phyloP scores from a whole-genome alignment of 2,329 filamentous ascomycete genomes.

The Epicoccum nigrum region DNA sequence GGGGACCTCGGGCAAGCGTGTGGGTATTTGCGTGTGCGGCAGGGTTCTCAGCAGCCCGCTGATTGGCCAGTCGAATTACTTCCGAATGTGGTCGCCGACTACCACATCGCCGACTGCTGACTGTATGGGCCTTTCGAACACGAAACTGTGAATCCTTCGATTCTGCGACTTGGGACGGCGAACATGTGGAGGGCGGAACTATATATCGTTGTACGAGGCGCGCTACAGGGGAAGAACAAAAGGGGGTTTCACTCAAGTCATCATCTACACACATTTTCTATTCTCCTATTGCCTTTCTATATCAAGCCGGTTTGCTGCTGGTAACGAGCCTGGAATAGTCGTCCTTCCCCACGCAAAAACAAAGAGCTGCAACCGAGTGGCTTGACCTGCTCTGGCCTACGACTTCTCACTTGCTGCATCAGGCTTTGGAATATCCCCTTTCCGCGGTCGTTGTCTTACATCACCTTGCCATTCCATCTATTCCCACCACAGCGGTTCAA shows the following conservation, averaged over 20 bases:
- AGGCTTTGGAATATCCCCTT: neutral
- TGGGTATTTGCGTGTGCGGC: slow-evolving; percentile 2
- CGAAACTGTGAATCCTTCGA: slow-evolving; percentile 16
- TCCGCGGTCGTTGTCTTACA: neutral
- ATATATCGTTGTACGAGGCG: slow-evolving; percentile 9
- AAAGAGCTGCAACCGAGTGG: slow-evolving; percentile 11
- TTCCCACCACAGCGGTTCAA: neutral
- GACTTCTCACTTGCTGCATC: neutral
- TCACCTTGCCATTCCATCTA: neutral
- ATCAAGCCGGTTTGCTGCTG: neutral
- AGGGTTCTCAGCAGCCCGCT: neutral
- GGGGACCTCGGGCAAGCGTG: slow-evolving; percentile 16
- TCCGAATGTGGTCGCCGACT: slow-evolving; percentile 19
- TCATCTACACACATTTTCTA: too few species aligned
- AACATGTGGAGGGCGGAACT: slow-evolving; percentile 1
- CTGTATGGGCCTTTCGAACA: slow-evolving; percentile 16
- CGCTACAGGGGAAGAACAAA: neutral
- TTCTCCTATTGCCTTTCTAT: neutral
- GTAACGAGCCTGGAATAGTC: slow-evolving; percentile 4
- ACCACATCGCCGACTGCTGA: slow-evolving; percentile 20
- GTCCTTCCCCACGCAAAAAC: slow-evolving; percentile 8
- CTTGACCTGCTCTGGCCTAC: slow-evolving; percentile 4
- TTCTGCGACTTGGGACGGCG: slow-evolving; percentile 6
- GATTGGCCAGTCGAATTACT: slow-evolving; percentile 12
- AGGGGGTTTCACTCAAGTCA: too few species aligned